Conservation (phyloP, 441 rosid species). For the Sinapis alba region DNA sequence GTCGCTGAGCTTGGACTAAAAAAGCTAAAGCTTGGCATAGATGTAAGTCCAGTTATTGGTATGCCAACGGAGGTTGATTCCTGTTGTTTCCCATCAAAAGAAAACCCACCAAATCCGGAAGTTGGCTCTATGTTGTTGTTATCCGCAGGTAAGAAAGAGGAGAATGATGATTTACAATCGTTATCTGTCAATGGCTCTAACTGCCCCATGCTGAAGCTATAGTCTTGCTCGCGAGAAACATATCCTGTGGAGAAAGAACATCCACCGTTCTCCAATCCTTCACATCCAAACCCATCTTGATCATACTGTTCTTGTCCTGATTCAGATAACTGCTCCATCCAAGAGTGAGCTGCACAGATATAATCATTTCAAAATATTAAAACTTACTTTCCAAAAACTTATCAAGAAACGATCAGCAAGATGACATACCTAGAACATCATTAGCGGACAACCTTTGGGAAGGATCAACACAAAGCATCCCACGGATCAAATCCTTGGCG, state of each 20-base stretch:
- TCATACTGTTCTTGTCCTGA: slow-evolving; percentile 41
- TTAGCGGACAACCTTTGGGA: slow-evolving; percentile 66
- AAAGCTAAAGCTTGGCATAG: slow-evolving; percentile 79
- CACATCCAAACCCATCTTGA: slow-evolving; percentile 38
- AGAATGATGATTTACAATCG: slow-evolving; percentile 59
- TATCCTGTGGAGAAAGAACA: slow-evolving; percentile 48
- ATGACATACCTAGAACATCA: slow-evolving; percentile 64
- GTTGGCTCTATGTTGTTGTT: slow-evolving; percentile 34
- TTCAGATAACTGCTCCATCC: slow-evolving; percentile 60
- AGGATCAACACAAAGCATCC: slow-evolving; percentile 80
- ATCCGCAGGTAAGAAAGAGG: slow-evolving; percentile 49
- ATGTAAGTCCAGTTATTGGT: slow-evolving; percentile 48
- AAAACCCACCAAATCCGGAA: slow-evolving; percentile 50
- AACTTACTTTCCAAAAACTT: not conserved
- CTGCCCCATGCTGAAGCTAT: slow-evolving; percentile 56
- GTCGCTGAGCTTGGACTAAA: slow-evolving; percentile 46
- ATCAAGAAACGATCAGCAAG: not conserved
- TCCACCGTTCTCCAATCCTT: slow-evolving; percentile 48
- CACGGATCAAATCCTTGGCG: slow-evolving; percentile 66
- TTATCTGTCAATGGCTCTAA: slow-evolving; percentile 41
- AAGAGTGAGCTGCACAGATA: slow-evolving; percentile 66
- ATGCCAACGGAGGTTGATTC: slow-evolving; percentile 44
- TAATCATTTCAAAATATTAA: too few relatives aligned
- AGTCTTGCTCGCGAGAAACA: slow-evolving; percentile 53
- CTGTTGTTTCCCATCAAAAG: slow-evolving; percentile 49